Base-by-base conservation (phyloP, 257 asterid genomes). In the Cordia subcordata region DNA sequence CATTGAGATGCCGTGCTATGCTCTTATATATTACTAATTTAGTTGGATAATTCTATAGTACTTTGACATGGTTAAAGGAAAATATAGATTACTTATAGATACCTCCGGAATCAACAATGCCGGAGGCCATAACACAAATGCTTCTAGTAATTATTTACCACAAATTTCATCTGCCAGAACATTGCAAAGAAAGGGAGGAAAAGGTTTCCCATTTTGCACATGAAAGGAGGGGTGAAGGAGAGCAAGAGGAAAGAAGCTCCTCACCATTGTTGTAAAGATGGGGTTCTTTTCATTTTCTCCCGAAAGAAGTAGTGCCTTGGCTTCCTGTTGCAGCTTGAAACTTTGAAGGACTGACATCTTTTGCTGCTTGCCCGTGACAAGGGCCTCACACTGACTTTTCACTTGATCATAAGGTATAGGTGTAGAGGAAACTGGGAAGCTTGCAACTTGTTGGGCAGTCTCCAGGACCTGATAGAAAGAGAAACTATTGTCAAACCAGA, bases 361-460 rank as follows among this genome's bases (percentile, higher is more conserved):
- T 37, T 79, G 72, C 49, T 79, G 81, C 67, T 79, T 79, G 57
- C 84, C 81, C 13, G 68, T 62, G 49, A 79, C 77, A 69, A 79
- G 79, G 55, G 84, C 84, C 65, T 79, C 84, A 20, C 84, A 79
- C 52, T 75, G 79, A 49, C 62, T 72, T 66, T 75, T 79, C 18
- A 79, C 84, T 66, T 75, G 79, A 67, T 79, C 84, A 66, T 79
- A 79, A 18, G 84, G 75, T 35, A 76, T 68, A 13, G 79, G 79
- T 8, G 74, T 67, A 68, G 77, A 66, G 53, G 81, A 72, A 63
- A 67, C 63, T 21, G 84, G 81, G 55, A 62, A 54, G 68, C 77
- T 75, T 63, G 79, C 81, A 59, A 79, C 84, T 63, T 79, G 79
- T 38, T 53, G 73, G 5, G 84, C 81, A 57, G 79, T 79, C 62